Percentiles rank a stretch among this genome's conserved stretches.
Evolutionary conservation across 1,284 basidiomycete genomes (phyloP).

Genomic region (Cutaneotrichosporon cutaneum): DNA sequence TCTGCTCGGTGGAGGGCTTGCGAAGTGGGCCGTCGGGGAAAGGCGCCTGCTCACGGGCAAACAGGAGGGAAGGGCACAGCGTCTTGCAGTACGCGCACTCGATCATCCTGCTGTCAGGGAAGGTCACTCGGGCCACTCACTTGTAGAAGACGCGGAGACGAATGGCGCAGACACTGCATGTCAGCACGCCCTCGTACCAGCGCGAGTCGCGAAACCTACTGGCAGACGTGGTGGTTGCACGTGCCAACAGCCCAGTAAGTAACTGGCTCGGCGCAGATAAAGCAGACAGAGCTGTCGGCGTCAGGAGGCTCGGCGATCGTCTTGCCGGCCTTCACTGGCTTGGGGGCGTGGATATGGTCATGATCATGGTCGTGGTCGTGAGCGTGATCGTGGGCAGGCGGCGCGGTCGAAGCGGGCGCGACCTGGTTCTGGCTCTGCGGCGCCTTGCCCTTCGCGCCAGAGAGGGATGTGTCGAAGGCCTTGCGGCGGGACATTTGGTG

Average conservation of each 20-base stretch:
- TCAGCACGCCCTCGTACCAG: slow-evolving; percentile 57
- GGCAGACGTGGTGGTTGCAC: slow-evolving; percentile 71
- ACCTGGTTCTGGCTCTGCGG: slow-evolving; percentile 7
- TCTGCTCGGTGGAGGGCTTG: slow-evolving; percentile 56
- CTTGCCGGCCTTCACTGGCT: slow-evolving; percentile 7
- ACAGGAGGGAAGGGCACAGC: slow-evolving; percentile 74
- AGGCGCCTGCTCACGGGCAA: slow-evolving; percentile 68
- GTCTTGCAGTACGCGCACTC: slow-evolving; percentile 98
- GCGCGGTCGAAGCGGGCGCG: background rate
- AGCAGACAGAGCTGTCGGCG: slow-evolving; percentile 65
- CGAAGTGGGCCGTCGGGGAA: slow-evolving; percentile 63
- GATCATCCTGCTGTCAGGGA: slow-evolving; percentile 55
- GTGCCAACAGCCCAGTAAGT: slow-evolving; percentile 84
- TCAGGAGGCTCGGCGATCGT: slow-evolving; percentile 19
- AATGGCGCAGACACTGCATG: slow-evolving; percentile 77
- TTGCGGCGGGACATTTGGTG: slow-evolving; percentile 37
- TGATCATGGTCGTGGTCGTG: background rate
- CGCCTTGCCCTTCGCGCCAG: slow-evolving; percentile 22
- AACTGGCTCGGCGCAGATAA: slow-evolving; percentile 94
- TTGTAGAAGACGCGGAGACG: slow-evolving; percentile 93
- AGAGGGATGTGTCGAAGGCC: slow-evolving; percentile 37
- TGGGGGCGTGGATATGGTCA: background rate
- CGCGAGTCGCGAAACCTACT: slow-evolving; percentile 35
- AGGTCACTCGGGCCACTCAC: slow-evolving; percentile 27
- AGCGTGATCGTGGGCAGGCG: background rate